Evolutionary conservation across 768 basidiomycete genomes (phyloP), one percentile per base, ranked within the genome.

Genomic region (Butyriboletus loyo): DNA sequence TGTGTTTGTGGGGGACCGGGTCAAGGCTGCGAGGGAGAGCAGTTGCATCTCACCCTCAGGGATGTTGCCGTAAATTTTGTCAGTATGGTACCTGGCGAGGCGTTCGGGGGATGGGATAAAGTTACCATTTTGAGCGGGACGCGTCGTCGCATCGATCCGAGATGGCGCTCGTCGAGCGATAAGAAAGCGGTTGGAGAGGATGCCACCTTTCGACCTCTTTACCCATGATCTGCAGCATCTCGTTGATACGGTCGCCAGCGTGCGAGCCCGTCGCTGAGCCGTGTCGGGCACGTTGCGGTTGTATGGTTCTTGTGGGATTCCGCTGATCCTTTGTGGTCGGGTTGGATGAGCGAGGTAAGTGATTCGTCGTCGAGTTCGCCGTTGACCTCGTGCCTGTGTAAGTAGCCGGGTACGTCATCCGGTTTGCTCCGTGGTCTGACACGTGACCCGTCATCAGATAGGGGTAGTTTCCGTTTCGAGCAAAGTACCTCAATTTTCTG

Each of bases 101-200:
- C n/a, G n/a, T n/a, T n/a, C n/a, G n/a, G n/a, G n/a, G n/a, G n/a
- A 43, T 62, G 61, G n/a, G 53, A 55, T 1, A 19, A 31, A 15
- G 0, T 24, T 49, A 2, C 34, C 46, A 43, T 43, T 21, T 50
- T 3, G 1, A 9, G 56, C 5, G 28, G 5, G 37, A 37, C 5
- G 11, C 27, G 7, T 8, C 17, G 14, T 61, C 62, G 64, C 48
- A 66, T 65, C 64, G 65, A 65, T 65, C 65, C 65, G 64, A 61
- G 39, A 15, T 54, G 30, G 21, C 32, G 32, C n/a, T 3, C 7
- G 27, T 56, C 36, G 49, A 55, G 41, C 15, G 64, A 66, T 67
- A 67, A 66, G 56, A 56, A 17, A n/a, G 41, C 27, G 17, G 49
- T 49, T 44, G 51, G 30, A 48, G n/a, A 46, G 49, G 19, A 11